A percentile compares a stretch with the other conserved stretches of the same genome.
Conservation (phyloP, 768 basidiomycete genomes). For the Pleurotus tuber-regium region DNA sequence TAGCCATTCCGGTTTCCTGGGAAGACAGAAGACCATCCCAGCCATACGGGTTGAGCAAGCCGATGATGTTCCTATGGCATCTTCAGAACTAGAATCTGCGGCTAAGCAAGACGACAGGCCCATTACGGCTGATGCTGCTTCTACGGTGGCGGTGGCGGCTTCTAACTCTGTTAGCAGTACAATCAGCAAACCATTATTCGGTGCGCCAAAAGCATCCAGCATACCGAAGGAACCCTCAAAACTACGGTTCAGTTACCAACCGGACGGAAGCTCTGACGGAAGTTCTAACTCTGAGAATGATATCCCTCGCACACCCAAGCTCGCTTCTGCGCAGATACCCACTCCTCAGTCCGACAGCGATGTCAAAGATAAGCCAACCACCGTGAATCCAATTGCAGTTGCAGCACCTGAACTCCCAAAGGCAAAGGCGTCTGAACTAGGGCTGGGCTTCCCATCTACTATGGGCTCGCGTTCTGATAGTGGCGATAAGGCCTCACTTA, state of each 20-base stretch:
- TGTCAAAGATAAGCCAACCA: constrained; percentile 12
- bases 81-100: constrained; percentile 11
- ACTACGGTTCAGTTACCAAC: constrained; percentile 67
- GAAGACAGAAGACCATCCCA: not conserved
- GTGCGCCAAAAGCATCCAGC: constrained; percentile 43
- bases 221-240: constrained; percentile 79
- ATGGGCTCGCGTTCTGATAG: not conserved
- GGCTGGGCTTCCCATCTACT: not conserved
- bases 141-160: constrained; percentile 16
- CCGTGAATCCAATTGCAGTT: constrained; percentile 9
- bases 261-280: constrained; percentile 32
- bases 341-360: constrained; percentile 17
- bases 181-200: constrained; percentile 21
- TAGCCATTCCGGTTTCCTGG: not conserved
- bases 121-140: constrained; percentile 14
- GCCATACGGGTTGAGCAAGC: constrained; percentile 31
- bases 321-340: constrained; percentile 22
- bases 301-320: constrained; percentile 25
- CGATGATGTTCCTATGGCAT: constrained; percentile 26
- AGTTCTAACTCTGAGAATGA: not conserved
- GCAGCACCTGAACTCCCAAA: not conserved
- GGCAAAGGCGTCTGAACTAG: not conserved
- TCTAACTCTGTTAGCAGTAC: constrained; percentile 9
- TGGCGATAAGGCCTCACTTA: not conserved
- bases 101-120: constrained; percentile 20